Percentiles rank a stretch among this genome's conserved stretches.
These are phyloP conservation scores for Zasmidium citrigriseum DNA, from an alignment of 2,329 filamentous ascomycete species.

Conservation along the genomic window DNA sequence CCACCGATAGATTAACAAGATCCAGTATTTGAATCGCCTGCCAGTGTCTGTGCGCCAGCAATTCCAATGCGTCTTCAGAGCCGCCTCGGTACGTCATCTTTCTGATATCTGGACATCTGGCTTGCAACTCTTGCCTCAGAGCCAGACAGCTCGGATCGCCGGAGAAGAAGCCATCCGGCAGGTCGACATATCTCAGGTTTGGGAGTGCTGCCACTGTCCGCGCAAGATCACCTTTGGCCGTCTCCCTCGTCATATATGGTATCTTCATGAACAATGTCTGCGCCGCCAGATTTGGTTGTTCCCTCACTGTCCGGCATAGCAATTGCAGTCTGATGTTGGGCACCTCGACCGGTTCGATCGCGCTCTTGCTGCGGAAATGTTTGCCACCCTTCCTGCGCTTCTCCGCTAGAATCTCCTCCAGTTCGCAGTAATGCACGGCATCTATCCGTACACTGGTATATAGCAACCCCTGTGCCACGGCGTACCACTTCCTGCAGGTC, in stretches of 20 bases:
- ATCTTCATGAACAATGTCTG: conserved; percentile 80
- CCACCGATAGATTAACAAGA: conserved; percentile 66
- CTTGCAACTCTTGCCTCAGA: conserved; percentile 80
- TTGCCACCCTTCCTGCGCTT: conserved; percentile 62
- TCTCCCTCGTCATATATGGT: conserved; percentile 92
- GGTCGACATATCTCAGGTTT: conserved; percentile 83
- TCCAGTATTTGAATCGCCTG: conserved; percentile 72
- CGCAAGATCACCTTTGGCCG: conserved; percentile 79
- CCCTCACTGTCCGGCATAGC: conserved; percentile 78
- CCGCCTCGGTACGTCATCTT: conserved; percentile 86
- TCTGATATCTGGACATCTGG: conserved; percentile 76
- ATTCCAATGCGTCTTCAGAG: conserved; percentile 74
- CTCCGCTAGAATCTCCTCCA: conserved; percentile 78
- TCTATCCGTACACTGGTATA: conserved; percentile 89
- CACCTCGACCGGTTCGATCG: conserved; percentile 78
- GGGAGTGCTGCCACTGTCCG: conserved; percentile 82
- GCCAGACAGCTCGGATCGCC: conserved; percentile 76
- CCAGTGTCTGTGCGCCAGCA: conserved; percentile 69
- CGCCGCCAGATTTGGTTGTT: conserved; percentile 69
- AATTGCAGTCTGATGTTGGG: conserved; percentile 74
- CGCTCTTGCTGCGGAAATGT: conserved; percentile 59
- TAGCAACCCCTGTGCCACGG: conserved; percentile 59
- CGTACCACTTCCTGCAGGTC: conserved; percentile 73
- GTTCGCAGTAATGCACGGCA: conserved; percentile 88
- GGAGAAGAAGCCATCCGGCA: conserved; percentile 83